phyloP scores from a whole-genome alignment of 1,284 basidiomycete genomes.

The Sanguinoderma infundibulare region DNA sequence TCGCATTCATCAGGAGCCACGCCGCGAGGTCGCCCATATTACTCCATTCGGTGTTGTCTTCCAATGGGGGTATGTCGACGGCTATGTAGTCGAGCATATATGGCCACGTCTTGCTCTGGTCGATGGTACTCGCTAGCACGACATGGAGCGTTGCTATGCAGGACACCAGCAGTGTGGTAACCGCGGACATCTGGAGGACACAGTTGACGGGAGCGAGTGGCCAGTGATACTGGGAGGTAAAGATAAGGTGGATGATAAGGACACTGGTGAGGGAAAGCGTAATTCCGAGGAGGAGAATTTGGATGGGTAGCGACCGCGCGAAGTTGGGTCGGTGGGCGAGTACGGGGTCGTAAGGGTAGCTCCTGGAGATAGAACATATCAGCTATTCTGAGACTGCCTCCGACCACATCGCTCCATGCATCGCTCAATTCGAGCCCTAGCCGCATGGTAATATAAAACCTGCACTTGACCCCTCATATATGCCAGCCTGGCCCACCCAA shows the following conservation, averaged over 20 bases:
- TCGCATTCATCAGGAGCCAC: constrained; percentile 89
- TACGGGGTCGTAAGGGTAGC: constrained; percentile 66
- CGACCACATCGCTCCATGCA: too few relatives aligned
- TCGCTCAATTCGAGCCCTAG: too few relatives aligned
- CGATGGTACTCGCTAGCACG: constrained; percentile 63
- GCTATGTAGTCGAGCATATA: constrained; percentile 94
- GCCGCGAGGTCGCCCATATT: constrained; percentile 68
- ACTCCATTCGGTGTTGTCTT: constrained; percentile 60
- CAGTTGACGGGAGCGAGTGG: constrained; percentile 94
- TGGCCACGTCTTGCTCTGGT: constrained; percentile 82
- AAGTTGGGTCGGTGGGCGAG: constrained; percentile 77
- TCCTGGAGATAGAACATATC: constrained; percentile 13
- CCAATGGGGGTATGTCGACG: constrained; percentile 76
- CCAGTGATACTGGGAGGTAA: constrained; percentile 96
- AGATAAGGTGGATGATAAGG: constrained; percentile 91
- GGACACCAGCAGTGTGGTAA: constrained; percentile 78
- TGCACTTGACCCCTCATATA: too few relatives aligned
- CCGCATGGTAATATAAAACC: too few relatives aligned
- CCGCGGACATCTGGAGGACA: constrained; percentile 84
- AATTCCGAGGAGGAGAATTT: constrained; percentile 88
- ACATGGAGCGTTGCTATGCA: constrained; percentile 80
- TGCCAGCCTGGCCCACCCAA: too few relatives aligned
- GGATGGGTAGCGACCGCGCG: constrained; percentile 88
- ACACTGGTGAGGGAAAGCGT: constrained; percentile 87
- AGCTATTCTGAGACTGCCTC: background rate